A percentile compares a stretch with the other conserved stretches of the same genome.
These are phyloP conservation scores for Hymenoscyphus fraxineus DNA, from an alignment of 2,329 filamentous ascomycete species.

Conservation along the genomic window DNA sequence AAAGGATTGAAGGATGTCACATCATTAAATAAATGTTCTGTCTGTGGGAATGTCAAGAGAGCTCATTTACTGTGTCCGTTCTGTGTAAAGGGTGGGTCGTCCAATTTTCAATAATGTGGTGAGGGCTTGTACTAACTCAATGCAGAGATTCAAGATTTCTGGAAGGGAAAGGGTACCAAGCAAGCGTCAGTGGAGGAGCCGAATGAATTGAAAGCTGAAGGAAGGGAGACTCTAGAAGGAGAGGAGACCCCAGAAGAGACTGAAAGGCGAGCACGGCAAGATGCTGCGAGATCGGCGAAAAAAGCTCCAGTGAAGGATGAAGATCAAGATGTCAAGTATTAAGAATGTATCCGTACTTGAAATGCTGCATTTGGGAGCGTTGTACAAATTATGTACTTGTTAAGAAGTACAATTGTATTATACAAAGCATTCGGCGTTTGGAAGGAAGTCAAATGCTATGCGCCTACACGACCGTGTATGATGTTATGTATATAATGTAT, in stretches of 20 bases:
- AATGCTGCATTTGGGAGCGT: background rate
- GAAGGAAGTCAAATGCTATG: background rate
- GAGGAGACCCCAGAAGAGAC: background rate
- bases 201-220: background rate
- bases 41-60: conserved; percentile 82
- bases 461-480: background rate
- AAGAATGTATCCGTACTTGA: background rate
- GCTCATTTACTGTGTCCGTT: conserved; percentile 84
- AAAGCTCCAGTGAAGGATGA: conserved; percentile 12
- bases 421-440: conserved; percentile 27
- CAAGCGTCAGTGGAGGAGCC: background rate
- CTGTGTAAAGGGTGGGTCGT: conserved; percentile 72
- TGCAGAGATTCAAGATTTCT: conserved; percentile 29
- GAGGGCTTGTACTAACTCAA: background rate
- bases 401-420: conserved; percentile 9
- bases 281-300: conserved; percentile 18
- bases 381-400: background rate
- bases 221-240: background rate
- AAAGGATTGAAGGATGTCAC: conserved; percentile 92
- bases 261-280: background rate
- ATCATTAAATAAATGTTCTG: conserved; percentile 80
- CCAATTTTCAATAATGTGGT: background rate
- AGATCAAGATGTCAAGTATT: conserved; percentile 2
- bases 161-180: conserved; percentile 7
- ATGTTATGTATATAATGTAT: conserved; percentile 1